A percentile compares a stretch with the other conserved stretches of the same genome.
These are phyloP conservation scores for Linnemannia zychae DNA, from an alignment of 192 early-diverging fungal genomes.

Conservation along the genomic window DNA sequence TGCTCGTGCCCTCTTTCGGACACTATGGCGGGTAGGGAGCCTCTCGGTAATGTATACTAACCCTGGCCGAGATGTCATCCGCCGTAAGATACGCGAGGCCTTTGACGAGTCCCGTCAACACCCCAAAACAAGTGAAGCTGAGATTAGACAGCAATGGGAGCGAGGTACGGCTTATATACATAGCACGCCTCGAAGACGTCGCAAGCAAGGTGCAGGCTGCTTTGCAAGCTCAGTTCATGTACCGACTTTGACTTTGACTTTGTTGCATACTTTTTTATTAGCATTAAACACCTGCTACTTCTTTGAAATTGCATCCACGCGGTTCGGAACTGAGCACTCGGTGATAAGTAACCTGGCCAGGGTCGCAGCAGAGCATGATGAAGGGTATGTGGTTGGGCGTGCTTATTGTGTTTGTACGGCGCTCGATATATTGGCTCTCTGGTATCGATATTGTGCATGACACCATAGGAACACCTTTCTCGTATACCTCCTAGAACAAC, in stretches of 20 bases:
- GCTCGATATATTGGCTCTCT: neutral
- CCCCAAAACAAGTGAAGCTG: slow-evolving; percentile 5
- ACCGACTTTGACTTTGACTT: no score
- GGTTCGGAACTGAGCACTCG: slow-evolving; percentile 45
- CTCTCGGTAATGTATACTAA: slow-evolving; percentile 46
- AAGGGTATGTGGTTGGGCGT: slow-evolving; percentile 20
- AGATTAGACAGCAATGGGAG: slow-evolving; percentile 32
- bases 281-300: slow-evolving; percentile 40
- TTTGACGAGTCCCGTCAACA: slow-evolving; percentile 37
- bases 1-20: slow-evolving; percentile 47
- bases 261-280: neutral
- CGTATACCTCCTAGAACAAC: slow-evolving; percentile 11
- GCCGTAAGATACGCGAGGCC: slow-evolving; percentile 37
- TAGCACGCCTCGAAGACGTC: neutral
- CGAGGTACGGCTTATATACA: slow-evolving; percentile 19
- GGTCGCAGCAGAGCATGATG: slow-evolving; percentile 18
- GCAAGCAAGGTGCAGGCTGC: no score
- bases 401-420: neutral
- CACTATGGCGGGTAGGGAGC: slow-evolving; percentile 39
- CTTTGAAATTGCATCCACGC: slow-evolving; percentile 44
- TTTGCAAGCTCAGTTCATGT: no score
- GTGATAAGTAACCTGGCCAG: slow-evolving; percentile 40
- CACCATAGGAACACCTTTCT: no score
- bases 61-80: slow-evolving; percentile 32
- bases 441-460: neutral